Base-by-base conservation (phyloP, 768 basidiomycete genomes). In the Rhodotorula sphaerocarpa region DNA sequence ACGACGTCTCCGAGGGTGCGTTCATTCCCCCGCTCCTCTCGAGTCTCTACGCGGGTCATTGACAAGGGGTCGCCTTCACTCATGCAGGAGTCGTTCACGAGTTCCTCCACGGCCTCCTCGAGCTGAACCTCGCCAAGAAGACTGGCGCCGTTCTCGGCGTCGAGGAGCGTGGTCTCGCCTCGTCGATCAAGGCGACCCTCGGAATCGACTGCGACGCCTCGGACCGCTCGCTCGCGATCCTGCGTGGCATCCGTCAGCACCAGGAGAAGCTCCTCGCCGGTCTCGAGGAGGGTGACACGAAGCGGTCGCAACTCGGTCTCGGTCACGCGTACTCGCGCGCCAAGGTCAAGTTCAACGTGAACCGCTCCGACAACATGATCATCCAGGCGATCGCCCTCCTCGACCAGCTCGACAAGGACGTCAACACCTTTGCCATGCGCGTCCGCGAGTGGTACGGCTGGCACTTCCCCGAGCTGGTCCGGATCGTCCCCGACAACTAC, bases 361-460 rank as follows among this genome's bases (percentile, higher is more conserved):
- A 92, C 80, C 82, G 89, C 55, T 71, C 70, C 25, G 70, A 70
- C 70, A 72, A 97, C 81, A 97, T 97, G 93, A 96, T 97, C 78
- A 97, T 97, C 71, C 93, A 96, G 77, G 93, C 93, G 63, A 96
- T 99, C 73, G 93, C 92, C 11, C 81, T 99, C 31, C 82, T 99
- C 57, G 95, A 99, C 72, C 95, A 99, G 74, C 80, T 99, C 28
- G 95, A 99, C 85, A 99, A 99, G 78, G 95, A 97, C 78, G 88
- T 97, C 75, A 97, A 97, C 79, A 84, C 92, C 34, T 96, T 97
- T 75, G 87, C 91, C 25, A 97, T 97, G 93, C 88, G 93, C 39
- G 85, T 95, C 54, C 82, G 93, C 71, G 93, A 97, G 75, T 97
- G 93, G 93, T 97, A 97, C 75, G 93, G 93, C 11, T 96, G 92